Base-by-base conservation (phyloP, 2,329 filamentous ascomycete genomes). In the Monilinia aucupariae region DNA sequence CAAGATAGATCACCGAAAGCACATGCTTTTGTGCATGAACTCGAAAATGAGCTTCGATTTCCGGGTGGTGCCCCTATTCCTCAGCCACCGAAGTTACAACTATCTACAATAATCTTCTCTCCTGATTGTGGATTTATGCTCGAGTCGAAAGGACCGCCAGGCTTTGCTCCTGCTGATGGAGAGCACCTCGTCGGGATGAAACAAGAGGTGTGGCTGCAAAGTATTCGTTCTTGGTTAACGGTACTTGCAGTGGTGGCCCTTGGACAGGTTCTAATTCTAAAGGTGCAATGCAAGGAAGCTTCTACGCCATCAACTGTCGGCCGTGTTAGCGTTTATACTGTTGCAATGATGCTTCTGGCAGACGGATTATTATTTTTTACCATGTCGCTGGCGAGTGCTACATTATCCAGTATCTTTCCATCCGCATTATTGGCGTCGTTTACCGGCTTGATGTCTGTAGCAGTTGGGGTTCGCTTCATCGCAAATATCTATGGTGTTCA, bases 71-170 rank as follows among this genome's bases (percentile, higher is more conserved):
- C 81, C 12, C 84, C 85, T 3, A 77, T 84, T 37, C 77, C 78
- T 6, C 55, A 68, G 12, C 74, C 82, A 9, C 85, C 86, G 3
- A 78, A 76, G 37, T 77, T 89, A 37, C 79, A 82, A 62, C 82
- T 88, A 77, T 87, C 86, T 1, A 78, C 82, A 7, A 79, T 88
- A 27, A 77, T 88, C 22, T 88, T 85, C 74, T 89, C 86, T 13
- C 86, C 86, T 0, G 86, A 89, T 71, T 89, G 86, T 69, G 82
- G 80, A 4, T 88, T 84, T 73, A 86, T 87, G 65, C 76, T 89
- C 41, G 84, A 87, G 69, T 83, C 83, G 17, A 85, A 84, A 69
- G 86, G 86, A 0, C 83, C 85, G 1, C 85, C 85, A 0, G 75
- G 78, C 17, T 85, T 79, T 64, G 71, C 82, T 0, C 76, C 79